Percentiles rank a stretch among this genome's conserved stretches.
Conservation (phyloP, 1,139 yeast species). For the Candida glucosophila region DNA sequence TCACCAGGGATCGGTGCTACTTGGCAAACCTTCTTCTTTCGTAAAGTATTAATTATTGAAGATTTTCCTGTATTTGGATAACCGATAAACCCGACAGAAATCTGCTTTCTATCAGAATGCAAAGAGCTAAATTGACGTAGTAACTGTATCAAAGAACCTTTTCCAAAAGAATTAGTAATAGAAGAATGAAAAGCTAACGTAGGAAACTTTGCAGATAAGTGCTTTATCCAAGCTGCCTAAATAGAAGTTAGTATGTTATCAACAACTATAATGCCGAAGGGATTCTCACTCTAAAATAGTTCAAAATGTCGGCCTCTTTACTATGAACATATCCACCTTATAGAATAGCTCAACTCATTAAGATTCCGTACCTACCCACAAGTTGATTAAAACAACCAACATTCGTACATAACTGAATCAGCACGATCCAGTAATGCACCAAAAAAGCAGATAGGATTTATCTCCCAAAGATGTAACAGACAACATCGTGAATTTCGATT, state of each 20-base stretch:
- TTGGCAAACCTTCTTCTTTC: slow-evolving; percentile 90
- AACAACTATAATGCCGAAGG: no score
- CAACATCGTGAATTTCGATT: slow-evolving; percentile 34
- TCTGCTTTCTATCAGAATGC: slow-evolving; percentile 90
- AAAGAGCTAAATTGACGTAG: slow-evolving; percentile 86
- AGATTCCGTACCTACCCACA: slow-evolving; percentile 37
- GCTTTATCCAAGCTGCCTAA: slow-evolving; percentile 98
- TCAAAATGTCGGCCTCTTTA: slow-evolving; percentile 58
- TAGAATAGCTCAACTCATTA: slow-evolving; percentile 58
- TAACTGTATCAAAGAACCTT: slow-evolving; percentile 89
- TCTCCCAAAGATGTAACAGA: slow-evolving; percentile 99
- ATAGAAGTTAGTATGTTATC: slow-evolving; percentile 55
- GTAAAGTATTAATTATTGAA: slow-evolving; percentile 84
- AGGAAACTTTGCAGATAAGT: slow-evolving; percentile 83
- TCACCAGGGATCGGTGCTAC: slow-evolving; percentile 99
- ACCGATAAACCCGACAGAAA: slow-evolving; percentile 94
- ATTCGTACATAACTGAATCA: slow-evolving; percentile 34
- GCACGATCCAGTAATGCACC: no score
- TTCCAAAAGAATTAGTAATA: slow-evolving; percentile 94
- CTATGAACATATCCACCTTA: slow-evolving; percentile 49
- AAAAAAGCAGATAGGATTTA: slow-evolving; percentile 52
- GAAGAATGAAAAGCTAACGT: slow-evolving; percentile 98
- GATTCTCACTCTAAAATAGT: slow-evolving; percentile 1
- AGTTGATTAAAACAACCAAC: slow-evolving; percentile 36
- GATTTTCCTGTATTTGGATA: slow-evolving; percentile 98